Percentiles rank a stretch among this genome's conserved stretches.
Conservation (phyloP, 139 green algal genomes). For the Micromonas commoda region DNA sequence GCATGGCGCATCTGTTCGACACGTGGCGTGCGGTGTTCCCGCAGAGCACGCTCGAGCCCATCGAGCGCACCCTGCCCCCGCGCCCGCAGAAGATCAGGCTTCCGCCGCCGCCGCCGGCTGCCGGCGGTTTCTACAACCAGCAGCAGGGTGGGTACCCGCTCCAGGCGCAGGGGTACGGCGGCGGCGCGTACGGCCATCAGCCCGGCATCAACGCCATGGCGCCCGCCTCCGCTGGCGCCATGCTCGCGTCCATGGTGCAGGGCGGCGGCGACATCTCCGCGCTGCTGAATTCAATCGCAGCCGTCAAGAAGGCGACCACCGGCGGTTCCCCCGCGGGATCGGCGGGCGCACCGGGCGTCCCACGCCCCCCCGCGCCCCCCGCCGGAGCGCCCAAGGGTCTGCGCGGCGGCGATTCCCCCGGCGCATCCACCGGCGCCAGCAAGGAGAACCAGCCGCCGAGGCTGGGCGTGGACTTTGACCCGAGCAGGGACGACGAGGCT, state of each 20-base stretch:
- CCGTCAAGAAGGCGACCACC: neutral
- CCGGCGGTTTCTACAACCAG: neutral
- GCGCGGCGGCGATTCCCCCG: too few species aligned
- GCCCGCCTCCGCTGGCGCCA: too few species aligned
- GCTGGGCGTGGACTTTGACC: constrained; percentile 14
- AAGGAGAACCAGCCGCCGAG: neutral
- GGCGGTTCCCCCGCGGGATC: neutral
- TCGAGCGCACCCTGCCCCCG: neutral
- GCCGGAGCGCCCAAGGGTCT: neutral
- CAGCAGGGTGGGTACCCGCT: too few species aligned
- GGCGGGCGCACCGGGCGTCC: too few species aligned
- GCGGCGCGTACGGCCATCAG: too few species aligned
- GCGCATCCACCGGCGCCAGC: too few species aligned
- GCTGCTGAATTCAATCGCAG: neutral
- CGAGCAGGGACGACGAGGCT: neutral
- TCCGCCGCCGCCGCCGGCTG: neutral
- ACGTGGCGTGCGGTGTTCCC: constrained; percentile 19
- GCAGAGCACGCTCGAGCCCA: neutral
- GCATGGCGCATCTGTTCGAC: constrained; percentile 4
- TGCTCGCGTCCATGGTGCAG: neutral
- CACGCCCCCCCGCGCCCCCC: too few species aligned
- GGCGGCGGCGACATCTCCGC: neutral
- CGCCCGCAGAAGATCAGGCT: neutral
- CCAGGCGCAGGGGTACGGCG: too few species aligned
- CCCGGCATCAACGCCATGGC: too few species aligned